These are phyloP conservation scores for Colletotrichum sp. DNA, from an alignment of 2,329 filamentous ascomycete species.

Conservation along the genomic window DNA sequence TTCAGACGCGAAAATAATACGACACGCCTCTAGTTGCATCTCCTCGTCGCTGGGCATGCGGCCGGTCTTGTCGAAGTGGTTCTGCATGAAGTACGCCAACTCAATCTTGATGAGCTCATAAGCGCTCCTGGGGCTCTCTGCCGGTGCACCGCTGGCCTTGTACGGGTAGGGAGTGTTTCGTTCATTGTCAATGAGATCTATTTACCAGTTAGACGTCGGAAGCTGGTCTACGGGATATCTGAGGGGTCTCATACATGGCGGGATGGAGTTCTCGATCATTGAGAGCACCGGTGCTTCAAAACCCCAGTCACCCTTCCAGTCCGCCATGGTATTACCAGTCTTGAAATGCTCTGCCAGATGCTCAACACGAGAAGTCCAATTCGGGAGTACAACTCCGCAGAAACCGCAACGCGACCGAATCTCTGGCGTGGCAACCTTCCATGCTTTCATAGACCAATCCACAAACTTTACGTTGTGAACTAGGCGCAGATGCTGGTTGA, in stretches of 20 bases:
- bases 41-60: constrained; percentile 53
- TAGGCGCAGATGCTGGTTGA: constrained; percentile 69
- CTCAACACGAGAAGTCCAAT: constrained; percentile 64
- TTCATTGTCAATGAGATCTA: constrained; percentile 70
- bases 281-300: constrained; percentile 65
- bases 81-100: constrained; percentile 55
- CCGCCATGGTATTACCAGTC: constrained; percentile 66
- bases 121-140: constrained; percentile 57
- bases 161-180: constrained; percentile 61
- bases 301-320: constrained; percentile 75
- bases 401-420: constrained; percentile 71
- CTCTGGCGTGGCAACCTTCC: constrained; percentile 64
- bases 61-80: constrained; percentile 46
- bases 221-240: constrained; percentile 40
- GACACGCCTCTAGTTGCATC: constrained; percentile 62
- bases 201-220: constrained; percentile 42
- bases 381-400: constrained; percentile 66
- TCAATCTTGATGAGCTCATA: constrained; percentile 67
- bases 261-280: constrained; percentile 71
- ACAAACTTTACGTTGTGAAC: constrained; percentile 67
- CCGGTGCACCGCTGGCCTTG: constrained; percentile 47
- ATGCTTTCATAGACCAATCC: constrained; percentile 68
- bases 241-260: constrained; percentile 59
- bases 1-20: constrained; percentile 62
- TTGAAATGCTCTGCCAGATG: constrained; percentile 74